Evolutionary conservation across 371 early-diverging fungal genomes (phyloP).

Genomic region (Gilbertella persicaria): DNA sequence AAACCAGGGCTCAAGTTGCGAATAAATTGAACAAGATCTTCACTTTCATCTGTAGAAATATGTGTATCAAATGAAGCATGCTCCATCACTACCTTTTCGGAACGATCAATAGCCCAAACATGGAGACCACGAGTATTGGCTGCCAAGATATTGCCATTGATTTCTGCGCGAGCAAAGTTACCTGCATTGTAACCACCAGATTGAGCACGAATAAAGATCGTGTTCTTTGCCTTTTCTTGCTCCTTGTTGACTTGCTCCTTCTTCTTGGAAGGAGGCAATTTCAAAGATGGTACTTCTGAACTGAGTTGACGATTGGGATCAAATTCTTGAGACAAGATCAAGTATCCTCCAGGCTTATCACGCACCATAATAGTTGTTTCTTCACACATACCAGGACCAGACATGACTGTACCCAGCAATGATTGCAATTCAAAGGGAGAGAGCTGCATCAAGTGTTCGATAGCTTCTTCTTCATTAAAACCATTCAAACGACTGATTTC

Average conservation of each 20-base stretch:
- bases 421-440: constrained; percentile 81
- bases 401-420: constrained; percentile 73
- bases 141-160: constrained; percentile 62
- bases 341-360: constrained; percentile 48
- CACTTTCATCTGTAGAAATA: constrained; percentile 67
- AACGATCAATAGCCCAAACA: constrained; percentile 70
- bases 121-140: constrained; percentile 77
- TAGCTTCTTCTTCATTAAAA: constrained; percentile 79
- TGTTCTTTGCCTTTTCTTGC: constrained; percentile 2
- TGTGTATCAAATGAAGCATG: constrained; percentile 78
- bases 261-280: constrained; percentile 9
- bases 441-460: constrained; percentile 80
- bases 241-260: not conserved
- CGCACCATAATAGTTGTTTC: constrained; percentile 50
- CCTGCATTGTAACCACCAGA: constrained; percentile 79
- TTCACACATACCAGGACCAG: constrained; percentile 61
- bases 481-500: constrained; percentile 74
- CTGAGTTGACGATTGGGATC: constrained; percentile 17
- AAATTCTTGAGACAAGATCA: constrained; percentile 34
- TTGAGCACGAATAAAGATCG: constrained; percentile 57
- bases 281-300: constrained; percentile 23
- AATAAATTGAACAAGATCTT: constrained; percentile 69
- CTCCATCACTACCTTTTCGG: constrained; percentile 69
- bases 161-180: constrained; percentile 69
- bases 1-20: constrained; percentile 63